Evolutionary conservation across 202 grass and related monocot species (phyloP), one percentile per base, ranked within the genome.

Genomic region (Zizania palustris): DNA sequence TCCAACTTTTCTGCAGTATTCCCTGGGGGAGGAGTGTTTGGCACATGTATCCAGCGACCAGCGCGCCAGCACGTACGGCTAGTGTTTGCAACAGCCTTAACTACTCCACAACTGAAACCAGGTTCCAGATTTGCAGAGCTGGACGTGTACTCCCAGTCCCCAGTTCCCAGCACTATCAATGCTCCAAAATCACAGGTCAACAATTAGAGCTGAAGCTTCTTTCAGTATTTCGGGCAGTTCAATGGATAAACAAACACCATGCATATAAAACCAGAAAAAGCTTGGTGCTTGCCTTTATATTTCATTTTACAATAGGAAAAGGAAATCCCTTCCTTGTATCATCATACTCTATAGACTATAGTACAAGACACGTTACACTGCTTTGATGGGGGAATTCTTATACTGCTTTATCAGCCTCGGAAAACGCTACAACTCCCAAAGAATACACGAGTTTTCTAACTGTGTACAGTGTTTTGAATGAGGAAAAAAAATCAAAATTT

Each of bases 371-470:
- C 4, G 3, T 59, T 16, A 50, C 82, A 59, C 19, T 62, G 73
- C n/a, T 83, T 36, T 9, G 6, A n/a, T 9, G 4, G 8, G 28
- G 38, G 39, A 34, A 11, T 55, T 69, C 42, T 74, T 64, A 65
- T 78, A 76, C 11, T 34, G 37, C 63, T 35, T 35, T n/a, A 60
- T 67, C 41, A 60, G 48, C 71, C 34, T 83, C 8, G 11, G 21
- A 46, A 48, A 38, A 72, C 19, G 46, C 28, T 70, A 71, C 71
- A 81, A 58, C 83, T 49, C 45, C 54, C 71, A 80, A 53, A 57
- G 16, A 81, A 76, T 76, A 57, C 20, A 16, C 13, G 15, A 12
- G 11, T 48, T 82, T 8, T 40, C 78, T 80, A 80, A 50, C 6
- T 68, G 60, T 74, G 44, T 74, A 73, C 50, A 44, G 20, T 67